phyloP scores from a whole-genome alignment of 2,329 filamentous ascomycete genomes.

The Cordyceps fumosorosea region DNA sequence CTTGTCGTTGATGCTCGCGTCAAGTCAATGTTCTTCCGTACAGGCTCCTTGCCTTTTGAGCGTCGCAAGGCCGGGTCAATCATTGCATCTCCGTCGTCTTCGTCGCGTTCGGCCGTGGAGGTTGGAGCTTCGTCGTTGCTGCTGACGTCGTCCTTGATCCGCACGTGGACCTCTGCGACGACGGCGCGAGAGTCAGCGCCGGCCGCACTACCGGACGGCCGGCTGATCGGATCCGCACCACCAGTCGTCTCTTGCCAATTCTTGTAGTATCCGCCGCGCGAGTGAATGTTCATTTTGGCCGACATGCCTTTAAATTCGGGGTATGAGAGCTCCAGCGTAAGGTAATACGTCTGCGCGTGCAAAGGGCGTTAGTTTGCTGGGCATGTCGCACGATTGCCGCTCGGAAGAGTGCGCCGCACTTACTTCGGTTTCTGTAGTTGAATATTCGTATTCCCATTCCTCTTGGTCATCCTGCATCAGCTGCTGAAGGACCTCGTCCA shows the following conservation, averaged over 20 bases:
- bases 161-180: constrained; percentile 8
- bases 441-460: constrained; percentile 64
- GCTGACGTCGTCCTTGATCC: constrained; percentile 20
- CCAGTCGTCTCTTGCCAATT: constrained; percentile 29
- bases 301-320: constrained; percentile 47
- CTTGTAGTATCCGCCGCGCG: constrained; percentile 41
- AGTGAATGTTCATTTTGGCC: constrained; percentile 31
- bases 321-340: constrained; percentile 57
- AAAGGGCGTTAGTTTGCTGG: background rate
- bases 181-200: background rate
- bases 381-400: background rate
- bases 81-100: constrained; percentile 25
- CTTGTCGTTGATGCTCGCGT: background rate
- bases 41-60: constrained; percentile 17
- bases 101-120: constrained; percentile 25
- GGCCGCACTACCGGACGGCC: background rate
- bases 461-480: constrained; percentile 39
- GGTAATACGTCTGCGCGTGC: constrained; percentile 49
- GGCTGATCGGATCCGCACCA: constrained; percentile 20
- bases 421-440: constrained; percentile 56
- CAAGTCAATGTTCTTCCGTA: constrained; percentile 10
- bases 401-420: background rate
- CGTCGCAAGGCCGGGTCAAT: constrained; percentile 20
- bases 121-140: constrained; percentile 25
- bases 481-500: constrained; percentile 24